Evolutionary conservation across 805 yeast species (phyloP), one percentile per base, ranked within the genome.

Genomic region (Kuraishia hungarica): DNA sequence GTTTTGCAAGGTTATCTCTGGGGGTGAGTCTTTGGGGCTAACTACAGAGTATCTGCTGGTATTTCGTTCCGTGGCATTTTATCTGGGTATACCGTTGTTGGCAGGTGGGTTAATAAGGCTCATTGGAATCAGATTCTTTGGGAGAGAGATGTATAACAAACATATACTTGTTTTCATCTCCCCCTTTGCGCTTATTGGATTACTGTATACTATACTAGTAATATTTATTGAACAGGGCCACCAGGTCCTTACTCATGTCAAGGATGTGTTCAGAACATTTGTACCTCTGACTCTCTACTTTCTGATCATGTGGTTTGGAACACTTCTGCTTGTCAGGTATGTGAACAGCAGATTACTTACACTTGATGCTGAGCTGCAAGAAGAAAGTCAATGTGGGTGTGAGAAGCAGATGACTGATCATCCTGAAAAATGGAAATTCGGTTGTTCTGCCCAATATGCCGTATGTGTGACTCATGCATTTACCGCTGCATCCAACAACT

Each of bases 401-500:
- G 78, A 74, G 58, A 64, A 71, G 39, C 51, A 57, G 19, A 49
- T 56, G 50, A n/a, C 15, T 15, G 43, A 35, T 15, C 17, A 35
- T 10, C 43, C 43, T 13, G 43, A 47, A 21, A 20, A 47, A n/a
- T 47, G 50, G 50, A 23, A 6, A 5, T 3, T 5, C 17, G 23
- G 50, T 26, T 75, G 80, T 59, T 59, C 67, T 48, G 78, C 79
- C 7, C 63, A 60, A 48, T 81, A 78, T 61, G 60, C 66, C 7
- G 68, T 69, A 35, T 73, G 75, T 4, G 66, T 74, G 39, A 77
- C 84, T 17, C 86, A 81, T 58, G 69, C 79, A 11, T 81, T 81
- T 60, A 79, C 84, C 2, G 82, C 84, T 15, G 78, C 84, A 1
- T 77, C 82, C 4, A 81, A 81, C 62, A 81, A 81, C 62, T 81